A percentile compares a stretch with the other conserved stretches of the same genome.
phyloP scores from a whole-genome alignment of 2,329 filamentous ascomycete species.

The Beauveria pseudobassiana region DNA sequence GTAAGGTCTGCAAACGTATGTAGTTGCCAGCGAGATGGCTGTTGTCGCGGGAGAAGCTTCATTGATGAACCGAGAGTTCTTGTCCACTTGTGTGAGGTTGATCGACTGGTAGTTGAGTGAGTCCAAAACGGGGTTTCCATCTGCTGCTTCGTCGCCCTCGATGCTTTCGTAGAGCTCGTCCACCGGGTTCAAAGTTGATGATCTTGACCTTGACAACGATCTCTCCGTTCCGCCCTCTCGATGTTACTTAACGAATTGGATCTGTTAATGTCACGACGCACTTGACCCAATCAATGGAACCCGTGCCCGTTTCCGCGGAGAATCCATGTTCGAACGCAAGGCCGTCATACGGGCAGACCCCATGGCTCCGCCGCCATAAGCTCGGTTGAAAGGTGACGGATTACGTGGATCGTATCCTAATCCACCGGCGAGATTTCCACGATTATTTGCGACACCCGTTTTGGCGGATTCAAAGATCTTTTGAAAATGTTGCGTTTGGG shows the following conservation, averaged over 20 bases:
- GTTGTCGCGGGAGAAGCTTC: constrained; percentile 77
- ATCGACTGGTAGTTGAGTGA: constrained; percentile 73
- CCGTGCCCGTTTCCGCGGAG: constrained; percentile 55
- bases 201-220: constrained; percentile 92
- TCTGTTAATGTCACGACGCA: constrained; percentile 88
- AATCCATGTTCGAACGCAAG: constrained; percentile 36
- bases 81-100: constrained; percentile 85
- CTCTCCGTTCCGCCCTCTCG: constrained; percentile 74
- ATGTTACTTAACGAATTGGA: constrained; percentile 89
- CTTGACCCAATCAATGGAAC: constrained; percentile 86
- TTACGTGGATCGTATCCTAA: constrained; percentile 36
- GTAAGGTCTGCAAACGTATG: constrained; percentile 89
- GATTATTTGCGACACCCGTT: constrained; percentile 82
- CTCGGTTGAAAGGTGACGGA: constrained; percentile 35
- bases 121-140: constrained; percentile 75
- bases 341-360: constrained; percentile 26
- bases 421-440: constrained; percentile 68
- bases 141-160: constrained; percentile 82
- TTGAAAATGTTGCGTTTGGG: constrained; percentile 90
- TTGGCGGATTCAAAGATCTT: constrained; percentile 92
- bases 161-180: constrained; percentile 79
- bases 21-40: constrained; percentile 74
- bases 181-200: constrained; percentile 79
- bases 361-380: constrained; percentile 22
- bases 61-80: constrained; percentile 85